Percentiles rank a stretch among this genome's conserved stretches.
phyloP scores from a whole-genome alignment of 2,329 filamentous ascomycete genomes.

The Fusarium kyushuense region DNA sequence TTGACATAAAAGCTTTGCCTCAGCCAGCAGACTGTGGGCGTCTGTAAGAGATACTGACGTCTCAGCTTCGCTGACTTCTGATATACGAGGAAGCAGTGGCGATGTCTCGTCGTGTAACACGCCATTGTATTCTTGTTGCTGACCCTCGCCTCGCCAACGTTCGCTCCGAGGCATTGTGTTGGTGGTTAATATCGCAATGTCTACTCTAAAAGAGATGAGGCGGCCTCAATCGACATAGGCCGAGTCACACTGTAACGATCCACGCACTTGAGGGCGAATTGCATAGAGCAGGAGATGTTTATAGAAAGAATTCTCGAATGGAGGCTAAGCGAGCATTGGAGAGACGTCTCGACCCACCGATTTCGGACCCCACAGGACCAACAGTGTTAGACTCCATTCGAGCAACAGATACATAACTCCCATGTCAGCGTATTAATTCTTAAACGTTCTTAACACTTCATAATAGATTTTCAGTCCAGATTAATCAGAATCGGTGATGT shows the following conservation, averaged over 20 bases:
- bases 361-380: constrained; percentile 15
- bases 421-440: background rate
- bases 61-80: constrained; percentile 17
- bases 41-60: constrained; percentile 14
- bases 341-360: constrained; percentile 22
- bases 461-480: background rate
- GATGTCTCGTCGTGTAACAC: constrained; percentile 36
- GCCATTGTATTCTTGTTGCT: constrained; percentile 9
- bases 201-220: background rate
- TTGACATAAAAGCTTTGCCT: constrained; percentile 34
- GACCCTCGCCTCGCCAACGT: constrained; percentile 17
- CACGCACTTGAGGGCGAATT: constrained; percentile 23
- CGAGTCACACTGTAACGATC: constrained; percentile 13
- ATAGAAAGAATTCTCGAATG: constrained; percentile 30
- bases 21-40: constrained; percentile 26
- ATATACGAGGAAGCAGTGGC: constrained; percentile 27
- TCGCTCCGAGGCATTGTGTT: constrained; percentile 25
- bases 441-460: background rate
- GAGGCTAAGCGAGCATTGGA: constrained; percentile 4
- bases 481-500: accelerated
- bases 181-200: background rate
- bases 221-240: constrained; percentile 1
- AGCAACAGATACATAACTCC: background rate
- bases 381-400: background rate
- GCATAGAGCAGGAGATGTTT: constrained; percentile 2